These are phyloP conservation scores for Psilocybe azurescens DNA, from an alignment of 768 basidiomycete genomes.

Conservation along the genomic window DNA sequence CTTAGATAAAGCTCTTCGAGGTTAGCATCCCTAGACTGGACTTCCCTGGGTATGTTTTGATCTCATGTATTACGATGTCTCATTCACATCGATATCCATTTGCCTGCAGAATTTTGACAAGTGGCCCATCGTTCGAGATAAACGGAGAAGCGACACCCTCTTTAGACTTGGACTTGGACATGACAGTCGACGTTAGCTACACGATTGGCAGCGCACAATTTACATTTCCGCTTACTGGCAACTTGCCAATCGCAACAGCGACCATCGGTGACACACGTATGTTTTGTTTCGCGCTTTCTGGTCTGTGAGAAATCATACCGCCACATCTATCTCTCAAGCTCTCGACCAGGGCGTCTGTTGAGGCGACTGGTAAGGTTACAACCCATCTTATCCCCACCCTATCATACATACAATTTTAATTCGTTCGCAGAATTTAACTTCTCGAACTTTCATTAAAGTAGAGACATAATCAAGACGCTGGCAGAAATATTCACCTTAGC, in stretches of 20 bases:
- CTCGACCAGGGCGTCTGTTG: slow-evolving; percentile 41
- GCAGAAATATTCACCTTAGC: no score
- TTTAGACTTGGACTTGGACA: slow-evolving; percentile 42
- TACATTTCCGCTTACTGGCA: slow-evolving; percentile 45
- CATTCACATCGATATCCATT: not conserved
- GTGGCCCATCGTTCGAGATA: slow-evolving; percentile 54
- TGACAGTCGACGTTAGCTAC: slow-evolving; percentile 49
- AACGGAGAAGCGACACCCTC: slow-evolving; percentile 39
- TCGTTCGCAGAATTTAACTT: no score
- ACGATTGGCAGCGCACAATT: slow-evolving; percentile 44
- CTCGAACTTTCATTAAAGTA: no score
- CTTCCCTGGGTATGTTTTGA: slow-evolving; percentile 48
- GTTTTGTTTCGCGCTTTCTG: slow-evolving; percentile 19
- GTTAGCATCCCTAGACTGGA: slow-evolving; percentile 52
- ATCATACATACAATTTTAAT: no score
- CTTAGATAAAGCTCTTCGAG: slow-evolving; percentile 34
- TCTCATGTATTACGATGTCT: not conserved
- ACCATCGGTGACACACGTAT: slow-evolving; percentile 46
- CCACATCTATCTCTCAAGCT: slow-evolving; percentile 41
- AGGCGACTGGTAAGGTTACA: slow-evolving; percentile 43
- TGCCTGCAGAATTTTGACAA: slow-evolving; percentile 38
- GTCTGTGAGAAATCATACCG: not conserved
- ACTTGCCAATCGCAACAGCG: slow-evolving; percentile 30
- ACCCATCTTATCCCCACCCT: slow-evolving; percentile 55
- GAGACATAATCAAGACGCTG: no score